Evolutionary conservation across 2,329 filamentous ascomycete genomes (phyloP).

Genomic region (Diplodia intermedia): DNA sequence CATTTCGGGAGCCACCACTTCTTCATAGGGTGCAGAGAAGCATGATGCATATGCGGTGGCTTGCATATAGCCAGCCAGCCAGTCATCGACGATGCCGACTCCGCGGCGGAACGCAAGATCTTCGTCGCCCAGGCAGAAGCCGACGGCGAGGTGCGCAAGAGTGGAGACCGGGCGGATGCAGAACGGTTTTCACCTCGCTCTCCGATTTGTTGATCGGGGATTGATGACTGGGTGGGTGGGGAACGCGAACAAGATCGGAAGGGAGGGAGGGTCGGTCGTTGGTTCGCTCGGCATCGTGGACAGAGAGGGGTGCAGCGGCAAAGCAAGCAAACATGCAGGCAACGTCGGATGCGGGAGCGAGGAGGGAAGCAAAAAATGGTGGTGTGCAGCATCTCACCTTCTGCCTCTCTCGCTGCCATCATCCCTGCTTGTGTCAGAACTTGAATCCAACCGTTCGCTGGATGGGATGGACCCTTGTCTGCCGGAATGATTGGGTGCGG

Average conservation of each 20-base stretch:
- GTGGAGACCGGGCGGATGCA: not conserved
- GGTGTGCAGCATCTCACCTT: not conserved
- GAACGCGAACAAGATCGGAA: not conserved
- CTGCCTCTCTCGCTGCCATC: not conserved
- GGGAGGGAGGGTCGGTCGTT: too few species aligned
- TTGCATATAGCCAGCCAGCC: not conserved
- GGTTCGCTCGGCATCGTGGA: not conserved
- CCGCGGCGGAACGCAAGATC: not conserved
- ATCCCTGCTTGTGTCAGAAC: not conserved
- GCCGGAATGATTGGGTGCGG: not conserved
- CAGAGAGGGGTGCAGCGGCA: too few species aligned
- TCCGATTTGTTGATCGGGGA: not conserved
- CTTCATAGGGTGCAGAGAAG: not conserved
- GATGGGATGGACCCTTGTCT: not conserved
- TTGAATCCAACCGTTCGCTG: not conserved
- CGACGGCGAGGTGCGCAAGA: not conserved
- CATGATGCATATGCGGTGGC: slow-evolving; percentile 4
- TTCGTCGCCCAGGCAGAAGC: not conserved
- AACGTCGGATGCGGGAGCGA: not conserved
- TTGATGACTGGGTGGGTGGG: not conserved
- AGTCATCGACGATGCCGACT: not conserved
- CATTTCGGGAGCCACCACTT: too few species aligned
- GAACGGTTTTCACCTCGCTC: not conserved
- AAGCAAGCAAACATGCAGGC: not conserved
- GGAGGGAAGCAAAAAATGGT: not conserved